Evolutionary conservation across 129 eudicot genomes (phyloP), one percentile per base, ranked within the genome.

Genomic region (Erigeron canadensis): DNA sequence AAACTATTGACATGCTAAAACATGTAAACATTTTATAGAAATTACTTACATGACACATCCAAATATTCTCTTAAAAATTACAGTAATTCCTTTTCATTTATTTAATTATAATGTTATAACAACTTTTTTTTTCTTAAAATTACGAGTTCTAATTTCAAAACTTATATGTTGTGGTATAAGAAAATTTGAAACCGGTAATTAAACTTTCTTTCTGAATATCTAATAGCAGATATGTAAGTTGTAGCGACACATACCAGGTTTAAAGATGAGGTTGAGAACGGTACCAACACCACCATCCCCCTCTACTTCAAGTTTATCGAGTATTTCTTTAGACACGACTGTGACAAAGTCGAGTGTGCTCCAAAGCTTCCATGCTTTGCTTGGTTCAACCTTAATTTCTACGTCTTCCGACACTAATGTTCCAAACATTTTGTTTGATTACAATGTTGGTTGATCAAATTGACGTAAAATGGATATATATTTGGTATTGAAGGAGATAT

Each of bases 221-320:
- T 28, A 28, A 28, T 28, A 28, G 34, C n/a, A 28, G 1, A 2
- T 3, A 28, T 3, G 34, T 28, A 28, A 28, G 34, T 28, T 50
- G 4, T 22, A 22, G n/a, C 15, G 22, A 9, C 4, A 6, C 16
- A 45, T 65, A 75, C 66, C 79, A 4, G 73, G 79, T 39, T 57
- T 53, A 22, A 65, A 75, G 22, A 65, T 65, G 64, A 65, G 10
- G 38, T 65, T 75, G 41, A 65, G 7, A 17, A 75, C 37, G 10
- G 67, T 75, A 40, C 59, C 73, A 17, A 55, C 48, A 39, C 73
- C 58, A 5, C 79, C 79, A 56, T 75, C 60, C 2, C 73, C 79
- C 66, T 75, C 48, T 10, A 66, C 58, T 8, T 68, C 73, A 0
- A 54, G 66, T 43, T 28, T 40, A 39, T 75, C 79, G 1, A 71